A percentile compares a stretch with the other conserved stretches of the same genome.
Evolutionary conservation across 768 basidiomycete genomes (phyloP).

Genomic region (Panellus pusillus): DNA sequence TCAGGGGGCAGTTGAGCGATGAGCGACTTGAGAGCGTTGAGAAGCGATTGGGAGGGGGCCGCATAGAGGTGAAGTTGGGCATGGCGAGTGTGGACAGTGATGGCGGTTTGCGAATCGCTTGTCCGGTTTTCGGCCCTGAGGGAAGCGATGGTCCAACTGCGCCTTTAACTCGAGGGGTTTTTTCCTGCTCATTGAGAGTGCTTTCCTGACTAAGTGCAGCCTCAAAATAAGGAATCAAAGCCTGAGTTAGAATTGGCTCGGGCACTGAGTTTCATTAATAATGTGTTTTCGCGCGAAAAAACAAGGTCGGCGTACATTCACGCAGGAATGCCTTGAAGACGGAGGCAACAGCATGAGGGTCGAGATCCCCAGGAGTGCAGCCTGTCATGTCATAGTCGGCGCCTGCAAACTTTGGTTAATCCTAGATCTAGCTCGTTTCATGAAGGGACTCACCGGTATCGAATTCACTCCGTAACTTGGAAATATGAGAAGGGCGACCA

Average conservation of each 20-base stretch:
- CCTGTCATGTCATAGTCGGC: constrained; percentile 83
- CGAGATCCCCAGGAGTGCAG: constrained; percentile 81
- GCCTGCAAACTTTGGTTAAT: constrained; percentile 43
- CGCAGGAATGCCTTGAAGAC: constrained; percentile 92
- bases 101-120: constrained; percentile 67
- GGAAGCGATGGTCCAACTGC: constrained; percentile 33
- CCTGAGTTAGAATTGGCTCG: constrained; percentile 77
- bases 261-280: constrained; percentile 58
- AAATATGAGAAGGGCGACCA: constrained; percentile 80
- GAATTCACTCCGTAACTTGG: constrained; percentile 75
- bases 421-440: constrained; percentile 4
- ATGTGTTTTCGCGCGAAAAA: constrained; percentile 2
- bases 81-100: constrained; percentile 79
- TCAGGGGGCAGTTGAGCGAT: constrained; percentile 71
- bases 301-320: constrained; percentile 64
- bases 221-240: constrained; percentile 75
- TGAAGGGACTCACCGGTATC: constrained; percentile 57
- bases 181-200: constrained; percentile 33
- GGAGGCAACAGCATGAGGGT: constrained; percentile 92
- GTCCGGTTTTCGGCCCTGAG: constrained; percentile 38
- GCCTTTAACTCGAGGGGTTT: constrained; percentile 27
- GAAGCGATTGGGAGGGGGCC: constrained; percentile 61
- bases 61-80: constrained; percentile 61
- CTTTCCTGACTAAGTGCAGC: constrained; percentile 65
- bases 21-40: constrained; percentile 60